A percentile compares a stretch with the other conserved stretches of the same genome.
Conservation (phyloP, 352 stramenopile genomes). For the Phytophthora ramorum region DNA sequence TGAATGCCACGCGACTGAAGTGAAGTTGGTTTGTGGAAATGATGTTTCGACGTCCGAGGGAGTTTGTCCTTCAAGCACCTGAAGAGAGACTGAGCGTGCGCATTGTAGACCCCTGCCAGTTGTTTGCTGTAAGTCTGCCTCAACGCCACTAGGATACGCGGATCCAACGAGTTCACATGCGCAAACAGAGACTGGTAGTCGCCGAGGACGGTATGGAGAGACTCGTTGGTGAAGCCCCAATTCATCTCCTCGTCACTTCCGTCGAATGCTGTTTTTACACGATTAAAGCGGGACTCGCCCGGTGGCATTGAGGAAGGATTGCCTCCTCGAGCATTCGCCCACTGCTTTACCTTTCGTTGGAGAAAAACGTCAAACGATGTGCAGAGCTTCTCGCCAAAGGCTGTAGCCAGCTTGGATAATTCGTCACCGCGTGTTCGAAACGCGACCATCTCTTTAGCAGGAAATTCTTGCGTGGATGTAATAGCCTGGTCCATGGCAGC, state of each 20-base stretch:
- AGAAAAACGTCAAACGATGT: slow-evolving; percentile 63
- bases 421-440: slow-evolving; percentile 67
- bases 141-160: slow-evolving; percentile 36
- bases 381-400: slow-evolving; percentile 69
- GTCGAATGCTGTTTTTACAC: not conserved
- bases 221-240: slow-evolving; percentile 72
- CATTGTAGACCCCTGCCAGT: slow-evolving; percentile 53
- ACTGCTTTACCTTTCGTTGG: slow-evolving; percentile 51
- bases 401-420: slow-evolving; percentile 45
- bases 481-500: slow-evolving; percentile 62
- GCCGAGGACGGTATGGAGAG: slow-evolving; percentile 50
- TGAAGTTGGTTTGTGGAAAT: slow-evolving; percentile 65
- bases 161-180: slow-evolving; percentile 51
- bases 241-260: slow-evolving; percentile 56
- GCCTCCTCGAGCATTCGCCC: slow-evolving; percentile 5
- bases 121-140: slow-evolving; percentile 67
- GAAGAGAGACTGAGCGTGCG: slow-evolving; percentile 66
- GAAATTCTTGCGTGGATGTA: slow-evolving; percentile 61
- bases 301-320: slow-evolving; percentile 26
- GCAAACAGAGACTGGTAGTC: slow-evolving; percentile 59
- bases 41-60: slow-evolving; percentile 48
- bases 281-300: slow-evolving; percentile 2
- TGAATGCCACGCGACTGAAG: slow-evolving; percentile 74
- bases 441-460: slow-evolving; percentile 70
- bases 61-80: slow-evolving; percentile 69